phyloP scores from a whole-genome alignment of 2,329 filamentous ascomycete species.

The Claviceps sp. region DNA sequence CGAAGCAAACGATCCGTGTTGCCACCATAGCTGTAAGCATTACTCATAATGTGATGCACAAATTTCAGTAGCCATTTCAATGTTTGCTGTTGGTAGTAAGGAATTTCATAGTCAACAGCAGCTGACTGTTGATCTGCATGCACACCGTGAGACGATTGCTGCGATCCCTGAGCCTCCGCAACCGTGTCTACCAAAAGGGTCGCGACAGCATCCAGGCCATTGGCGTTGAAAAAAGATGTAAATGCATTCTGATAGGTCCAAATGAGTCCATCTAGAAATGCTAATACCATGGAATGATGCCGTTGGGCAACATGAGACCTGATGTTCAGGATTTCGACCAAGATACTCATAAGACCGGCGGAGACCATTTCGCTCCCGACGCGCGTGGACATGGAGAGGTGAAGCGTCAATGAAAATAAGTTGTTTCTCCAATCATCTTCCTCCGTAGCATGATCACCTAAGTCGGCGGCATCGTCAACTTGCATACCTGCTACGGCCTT shows the following conservation, averaged over 20 bases:
- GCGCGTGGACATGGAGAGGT: slow-evolving; percentile 60
- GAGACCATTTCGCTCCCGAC: slow-evolving; percentile 75
- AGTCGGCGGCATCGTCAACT: slow-evolving; percentile 36
- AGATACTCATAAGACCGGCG: slow-evolving; percentile 76
- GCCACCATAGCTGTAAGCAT: slow-evolving; percentile 51
- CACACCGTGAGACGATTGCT: slow-evolving; percentile 59
- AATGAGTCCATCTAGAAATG: slow-evolving; percentile 79
- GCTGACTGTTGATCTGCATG: slow-evolving; percentile 57
- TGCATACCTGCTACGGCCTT: slow-evolving; percentile 80
- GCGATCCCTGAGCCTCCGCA: slow-evolving; percentile 50
- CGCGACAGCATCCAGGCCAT: slow-evolving; percentile 83
- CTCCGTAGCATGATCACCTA: slow-evolving; percentile 47
- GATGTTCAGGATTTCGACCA: slow-evolving; percentile 77
- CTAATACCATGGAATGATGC: slow-evolving; percentile 70
- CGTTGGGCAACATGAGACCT: slow-evolving; percentile 72
- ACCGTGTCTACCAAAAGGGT: slow-evolving; percentile 74
- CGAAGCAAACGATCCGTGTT: slow-evolving; percentile 83
- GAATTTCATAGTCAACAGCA: slow-evolving; percentile 83
- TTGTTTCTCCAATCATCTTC: slow-evolving; percentile 83
- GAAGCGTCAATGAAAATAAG: slow-evolving; percentile 75
- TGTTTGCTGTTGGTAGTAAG: slow-evolving; percentile 85
- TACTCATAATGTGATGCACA: slow-evolving; percentile 88
- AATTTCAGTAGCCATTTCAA: slow-evolving; percentile 93
- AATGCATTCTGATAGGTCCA: slow-evolving; percentile 79
- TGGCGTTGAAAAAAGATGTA: slow-evolving; percentile 64